Percentiles rank a stretch among this genome's conserved stretches.
phyloP scores from a whole-genome alignment of 164 flowering plant genomes.

The Malania oleifera region DNA sequence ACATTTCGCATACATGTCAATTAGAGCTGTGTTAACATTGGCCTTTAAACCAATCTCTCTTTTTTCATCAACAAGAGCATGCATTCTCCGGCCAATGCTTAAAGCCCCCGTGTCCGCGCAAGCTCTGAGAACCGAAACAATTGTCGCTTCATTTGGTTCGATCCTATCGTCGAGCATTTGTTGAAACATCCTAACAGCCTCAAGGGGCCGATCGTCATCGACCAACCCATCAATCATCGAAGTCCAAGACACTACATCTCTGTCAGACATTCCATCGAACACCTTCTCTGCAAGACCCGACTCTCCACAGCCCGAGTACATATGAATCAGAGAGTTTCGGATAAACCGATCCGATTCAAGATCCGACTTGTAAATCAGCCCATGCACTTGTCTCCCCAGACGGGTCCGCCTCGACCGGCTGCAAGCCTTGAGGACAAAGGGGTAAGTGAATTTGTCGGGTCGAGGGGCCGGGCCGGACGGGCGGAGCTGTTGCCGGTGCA shows the following conservation, averaged over 20 bases:
- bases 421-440: constrained; percentile 44
- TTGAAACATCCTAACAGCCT: constrained; percentile 33
- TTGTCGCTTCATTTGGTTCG: constrained; percentile 38
- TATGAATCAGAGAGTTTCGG: constrained; percentile 36
- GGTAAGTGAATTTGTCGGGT: constrained; percentile 49
- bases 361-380: constrained; percentile 24
- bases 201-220: constrained; percentile 20
- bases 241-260: constrained; percentile 54
- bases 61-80: constrained; percentile 21
- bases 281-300: constrained; percentile 22
- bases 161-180: constrained; percentile 29
- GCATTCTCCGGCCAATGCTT: constrained; percentile 29
- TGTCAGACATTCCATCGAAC: constrained; percentile 31
- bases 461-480: constrained; percentile 1
- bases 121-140: constrained; percentile 40
- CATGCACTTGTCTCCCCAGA: constrained; percentile 35
- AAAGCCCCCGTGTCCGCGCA: constrained; percentile 42
- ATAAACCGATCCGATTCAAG: constrained; percentile 29
- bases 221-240: constrained; percentile 38
- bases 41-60: constrained; percentile 14
- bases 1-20: constrained; percentile 52
- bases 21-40: constrained; percentile 35
- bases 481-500: constrained; percentile 15
- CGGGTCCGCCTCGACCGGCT: constrained; percentile 16
- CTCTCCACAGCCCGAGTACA: constrained; percentile 33